Evolutionary conservation across 179 eudicot genomes (phyloP).

Genomic region (Dionaea muscipula): DNA sequence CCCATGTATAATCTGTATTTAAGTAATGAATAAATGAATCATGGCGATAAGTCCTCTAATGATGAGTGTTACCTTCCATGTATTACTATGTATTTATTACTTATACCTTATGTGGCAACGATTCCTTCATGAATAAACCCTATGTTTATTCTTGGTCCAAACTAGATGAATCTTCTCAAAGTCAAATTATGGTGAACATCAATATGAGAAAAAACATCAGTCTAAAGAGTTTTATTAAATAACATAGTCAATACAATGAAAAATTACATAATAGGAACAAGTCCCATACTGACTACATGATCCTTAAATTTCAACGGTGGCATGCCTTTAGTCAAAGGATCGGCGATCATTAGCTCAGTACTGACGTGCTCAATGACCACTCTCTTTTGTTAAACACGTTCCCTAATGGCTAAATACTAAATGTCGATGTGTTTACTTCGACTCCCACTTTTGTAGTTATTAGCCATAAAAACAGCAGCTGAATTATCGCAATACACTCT

Average conservation of each 20-base stretch:
- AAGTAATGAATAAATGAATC: no score
- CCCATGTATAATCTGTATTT: no score
- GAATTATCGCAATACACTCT: constrained; percentile 12
- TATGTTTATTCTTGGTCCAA: constrained; percentile 5
- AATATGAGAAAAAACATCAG: neutral
- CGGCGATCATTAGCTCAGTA: constrained; percentile 4
- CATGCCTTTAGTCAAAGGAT: constrained; percentile 12
- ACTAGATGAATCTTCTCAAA: neutral
- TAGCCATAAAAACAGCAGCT: constrained; percentile 5
- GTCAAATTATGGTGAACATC: neutral
- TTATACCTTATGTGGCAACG: neutral
- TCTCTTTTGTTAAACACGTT: neutral
- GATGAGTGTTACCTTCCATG: no score
- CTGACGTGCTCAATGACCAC: constrained; percentile 10
- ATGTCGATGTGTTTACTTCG: constrained; percentile 4
- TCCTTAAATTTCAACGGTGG: constrained; percentile 5
- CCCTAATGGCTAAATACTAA: neutral
- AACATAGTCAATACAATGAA: neutral
- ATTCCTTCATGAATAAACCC: constrained; percentile 5
- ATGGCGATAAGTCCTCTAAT: no score
- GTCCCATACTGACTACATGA: constrained; percentile 10
- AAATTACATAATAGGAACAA: constrained; percentile 5
- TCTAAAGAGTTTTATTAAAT: neutral
- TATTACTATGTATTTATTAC: neutral
- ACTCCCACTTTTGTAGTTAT: constrained; percentile 4